Base-by-base conservation (phyloP, 2,329 filamentous ascomycete genomes). In the Sordariomycetes sp. region DNA sequence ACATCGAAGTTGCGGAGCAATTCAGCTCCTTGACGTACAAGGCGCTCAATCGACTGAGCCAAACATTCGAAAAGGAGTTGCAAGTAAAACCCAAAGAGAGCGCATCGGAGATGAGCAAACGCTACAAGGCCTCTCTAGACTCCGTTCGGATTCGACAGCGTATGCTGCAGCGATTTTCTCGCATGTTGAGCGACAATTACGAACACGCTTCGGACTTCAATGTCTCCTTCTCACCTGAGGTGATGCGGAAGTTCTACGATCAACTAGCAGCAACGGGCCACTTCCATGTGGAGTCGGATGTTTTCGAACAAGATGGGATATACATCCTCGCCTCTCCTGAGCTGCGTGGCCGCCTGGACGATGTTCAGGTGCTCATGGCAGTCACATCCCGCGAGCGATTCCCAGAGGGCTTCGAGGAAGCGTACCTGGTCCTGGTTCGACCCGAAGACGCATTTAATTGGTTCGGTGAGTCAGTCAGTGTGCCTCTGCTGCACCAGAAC, bases 171-270 rank as follows among this genome's bases (percentile, higher is more conserved):
- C 85, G 92, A 39, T 96, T 96, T 59, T 92, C 86, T 14, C 77
- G 87, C 44, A 86, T 94, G 53, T 61, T 98, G 35, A 88, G 84
- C 46, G 85, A 94, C 51, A 79, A 90, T 38, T 98, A 98, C 50
- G 92, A 98, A 56, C 96, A 98, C 51, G 85, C 86, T 5, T 94
- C 87, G 8, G 92, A 98, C 56, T 94, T 92, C 58, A 94, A 85
- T 55, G 82, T 96, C 50, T 79, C 82, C 23, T 72, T 87, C 29
- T 51, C 62, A 5, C 69, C 73, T 8, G 77, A 84, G 21, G 72
- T 75, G 40, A 68, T 93, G 40, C 78, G 80, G 39, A 77, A 83
- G 24, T 72, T 98, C 19, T 83, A 88, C 43, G 84, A 93, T 45
- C 76, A 85, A 17, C 70, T 98, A 8, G 75, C 86, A 10, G 69